Conservation (phyloP, 441 rosid genomes). For the Pelargonium exstipulatum region DNA sequence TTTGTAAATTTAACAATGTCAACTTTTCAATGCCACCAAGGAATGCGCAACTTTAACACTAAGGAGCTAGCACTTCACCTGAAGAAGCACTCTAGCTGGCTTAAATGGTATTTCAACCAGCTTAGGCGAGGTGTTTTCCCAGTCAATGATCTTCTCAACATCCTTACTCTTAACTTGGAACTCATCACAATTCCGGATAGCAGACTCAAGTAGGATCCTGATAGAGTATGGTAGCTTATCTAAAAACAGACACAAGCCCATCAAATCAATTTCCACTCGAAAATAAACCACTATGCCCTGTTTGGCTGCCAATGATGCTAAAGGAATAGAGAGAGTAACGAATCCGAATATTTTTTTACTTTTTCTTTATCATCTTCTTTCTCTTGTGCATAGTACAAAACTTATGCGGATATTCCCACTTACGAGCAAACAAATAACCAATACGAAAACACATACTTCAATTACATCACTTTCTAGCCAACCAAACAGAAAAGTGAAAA, state of each 20-base stretch:
- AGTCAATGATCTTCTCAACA: conserved; percentile 57
- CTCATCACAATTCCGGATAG: conserved; percentile 65
- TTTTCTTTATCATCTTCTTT: background rate
- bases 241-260: conserved; percentile 30
- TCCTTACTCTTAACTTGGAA: conserved; percentile 59
- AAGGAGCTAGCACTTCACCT: conserved; percentile 32
- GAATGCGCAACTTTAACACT: background rate
- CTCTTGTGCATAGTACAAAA: background rate
- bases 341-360: background rate
- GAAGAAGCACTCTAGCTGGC: conserved; percentile 66
- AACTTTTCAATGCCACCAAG: background rate
- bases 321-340: background rate
- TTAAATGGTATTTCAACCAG: conserved; percentile 66
- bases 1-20: conserved; percentile 4
- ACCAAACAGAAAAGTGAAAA: conserved; percentile 10
- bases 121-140: conserved; percentile 58
- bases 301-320: background rate
- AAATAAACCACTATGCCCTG: background rate
- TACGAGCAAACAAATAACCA: too few relatives aligned
- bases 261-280: conserved; percentile 3
- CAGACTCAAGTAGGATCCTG: conserved; percentile 61
- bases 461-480: conserved; percentile 4
- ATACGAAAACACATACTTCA: too few relatives aligned
- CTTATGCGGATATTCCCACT: background rate
- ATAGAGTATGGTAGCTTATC: conserved; percentile 57